Evolutionary conservation across 345 rosid genomes (phyloP).

Genomic region (Mercurialis annua): DNA sequence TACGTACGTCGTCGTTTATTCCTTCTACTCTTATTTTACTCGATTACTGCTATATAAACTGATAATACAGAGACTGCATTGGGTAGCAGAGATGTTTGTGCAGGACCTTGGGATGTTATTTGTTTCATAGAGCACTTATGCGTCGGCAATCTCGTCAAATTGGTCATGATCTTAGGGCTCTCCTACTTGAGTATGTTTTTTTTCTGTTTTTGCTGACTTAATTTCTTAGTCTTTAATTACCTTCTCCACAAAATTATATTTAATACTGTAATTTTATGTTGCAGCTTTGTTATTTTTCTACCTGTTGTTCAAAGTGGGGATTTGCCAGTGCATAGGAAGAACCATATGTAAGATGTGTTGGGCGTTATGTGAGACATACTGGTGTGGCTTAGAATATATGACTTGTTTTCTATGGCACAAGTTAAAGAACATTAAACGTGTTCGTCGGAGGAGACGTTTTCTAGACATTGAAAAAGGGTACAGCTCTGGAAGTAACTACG

Average conservation of each 20-base stretch:
- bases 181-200: constrained; percentile 49
- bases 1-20: constrained; percentile 14
- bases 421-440: constrained; percentile 14
- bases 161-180: constrained; percentile 52
- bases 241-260: neutral
- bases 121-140: constrained; percentile 81
- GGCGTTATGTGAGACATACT: constrained; percentile 54
- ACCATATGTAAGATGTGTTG: constrained; percentile 76
- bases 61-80: no score
- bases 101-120: constrained; percentile 64
- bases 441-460: neutral
- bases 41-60: neutral
- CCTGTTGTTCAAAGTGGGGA: constrained; percentile 61
- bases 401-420: constrained; percentile 24
- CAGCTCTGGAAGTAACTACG: constrained; percentile 2
- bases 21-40: neutral
- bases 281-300: constrained; percentile 68
- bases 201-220: neutral
- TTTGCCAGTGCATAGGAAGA: constrained; percentile 48
- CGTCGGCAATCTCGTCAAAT: constrained; percentile 52
- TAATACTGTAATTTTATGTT: neutral
- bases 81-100: constrained; percentile 57
- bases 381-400: constrained; percentile 44
- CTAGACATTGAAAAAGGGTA: constrained; percentile 10
- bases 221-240: neutral